Conservation (phyloP, 2,329 filamentous ascomycete species). For the Dactylonectria macrodidyma region DNA sequence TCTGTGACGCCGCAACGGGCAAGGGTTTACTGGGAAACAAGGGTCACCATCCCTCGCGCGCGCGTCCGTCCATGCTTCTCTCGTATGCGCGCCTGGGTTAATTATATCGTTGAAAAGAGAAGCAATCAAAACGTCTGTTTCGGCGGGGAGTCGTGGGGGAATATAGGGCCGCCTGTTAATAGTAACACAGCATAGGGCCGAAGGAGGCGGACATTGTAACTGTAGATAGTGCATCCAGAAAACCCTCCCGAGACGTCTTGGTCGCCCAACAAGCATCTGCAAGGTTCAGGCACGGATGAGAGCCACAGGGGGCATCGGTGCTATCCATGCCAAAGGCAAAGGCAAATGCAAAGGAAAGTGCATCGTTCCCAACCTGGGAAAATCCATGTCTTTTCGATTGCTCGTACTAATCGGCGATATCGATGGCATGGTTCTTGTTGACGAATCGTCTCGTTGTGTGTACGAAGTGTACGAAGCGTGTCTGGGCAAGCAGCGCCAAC, state of each 20-base stretch:
- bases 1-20: constrained; percentile 23
- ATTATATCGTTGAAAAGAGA: not conserved
- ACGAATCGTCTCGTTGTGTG: not conserved
- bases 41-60: not conserved
- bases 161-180: not conserved
- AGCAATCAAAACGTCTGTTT: not conserved
- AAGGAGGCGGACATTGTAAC: not conserved
- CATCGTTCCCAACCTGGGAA: not conserved
- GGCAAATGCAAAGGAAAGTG: not conserved
- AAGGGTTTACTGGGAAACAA: not conserved
- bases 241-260: not conserved
- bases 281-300: not conserved
- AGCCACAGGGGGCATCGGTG: not conserved
- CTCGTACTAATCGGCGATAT: not conserved
- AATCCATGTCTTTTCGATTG: not conserved
- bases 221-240: too few species aligned
- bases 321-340: not conserved
- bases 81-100: constrained; percentile 8
- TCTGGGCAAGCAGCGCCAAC: not conserved
- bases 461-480: not conserved
- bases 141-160: not conserved
- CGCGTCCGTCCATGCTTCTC: constrained; percentile 7
- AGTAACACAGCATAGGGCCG: not conserved
- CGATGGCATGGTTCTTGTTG: not conserved
- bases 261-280: not conserved